Conservation (phyloP, 345 rosid species). For the Noccaea caerulescens region DNA sequence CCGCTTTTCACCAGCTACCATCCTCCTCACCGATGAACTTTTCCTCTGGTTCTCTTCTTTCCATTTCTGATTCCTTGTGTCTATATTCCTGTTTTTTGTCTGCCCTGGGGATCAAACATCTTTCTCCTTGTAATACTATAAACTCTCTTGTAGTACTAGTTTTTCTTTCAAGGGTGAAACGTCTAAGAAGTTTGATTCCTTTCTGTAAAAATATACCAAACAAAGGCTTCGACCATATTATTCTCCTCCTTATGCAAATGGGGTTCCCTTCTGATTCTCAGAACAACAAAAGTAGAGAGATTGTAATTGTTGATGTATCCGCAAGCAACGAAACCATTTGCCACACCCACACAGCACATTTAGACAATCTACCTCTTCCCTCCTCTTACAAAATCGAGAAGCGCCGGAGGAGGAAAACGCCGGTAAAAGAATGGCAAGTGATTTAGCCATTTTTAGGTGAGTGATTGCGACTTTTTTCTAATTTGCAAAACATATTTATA, state of each 20-base stretch:
- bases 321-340: not conserved
- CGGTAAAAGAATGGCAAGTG: no score
- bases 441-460: no score
- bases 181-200: constrained; percentile 27
- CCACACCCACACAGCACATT: not conserved
- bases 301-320: not conserved
- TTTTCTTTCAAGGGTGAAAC: constrained; percentile 24
- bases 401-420: no score
- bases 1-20: constrained; percentile 51
- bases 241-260: not conserved
- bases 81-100: not conserved
- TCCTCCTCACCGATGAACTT: constrained; percentile 60
- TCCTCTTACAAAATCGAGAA: no score
- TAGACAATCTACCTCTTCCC: no score
- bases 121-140: constrained; percentile 29
- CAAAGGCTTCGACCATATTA: constrained; percentile 11
- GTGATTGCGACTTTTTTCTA: no score
- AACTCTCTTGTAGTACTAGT: constrained; percentile 33
- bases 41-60: constrained; percentile 61
- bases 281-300: not conserved
- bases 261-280: constrained; percentile 2
- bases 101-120: not conserved
- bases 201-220: constrained; percentile 2
- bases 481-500: no score
- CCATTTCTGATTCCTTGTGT: constrained; percentile 41